Percentiles rank a stretch among this genome's conserved stretches.
Evolutionary conservation across 345 rosid genomes (phyloP).

Genomic region (Rhizophora mangle): DNA sequence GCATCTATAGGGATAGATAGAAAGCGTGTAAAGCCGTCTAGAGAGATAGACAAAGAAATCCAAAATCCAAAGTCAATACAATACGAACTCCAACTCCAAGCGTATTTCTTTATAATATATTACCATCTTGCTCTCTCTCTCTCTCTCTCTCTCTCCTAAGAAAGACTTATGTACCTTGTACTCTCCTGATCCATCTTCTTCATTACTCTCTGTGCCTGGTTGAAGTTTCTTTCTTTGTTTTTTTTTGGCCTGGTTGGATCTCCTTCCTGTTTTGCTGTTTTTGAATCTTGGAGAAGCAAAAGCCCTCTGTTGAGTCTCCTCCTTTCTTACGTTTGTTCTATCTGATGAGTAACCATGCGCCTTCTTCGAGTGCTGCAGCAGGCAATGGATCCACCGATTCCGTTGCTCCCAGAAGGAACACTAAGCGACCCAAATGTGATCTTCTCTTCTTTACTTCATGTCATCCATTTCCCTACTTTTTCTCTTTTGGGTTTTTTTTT

Average conservation of each 20-base stretch:
- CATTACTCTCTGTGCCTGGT: too few relatives aligned
- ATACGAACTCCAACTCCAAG: neutral
- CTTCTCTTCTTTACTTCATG: neutral
- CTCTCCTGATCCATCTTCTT: neutral
- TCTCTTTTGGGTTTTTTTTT: neutral
- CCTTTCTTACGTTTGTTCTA: neutral
- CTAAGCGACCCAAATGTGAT: constrained; percentile 96
- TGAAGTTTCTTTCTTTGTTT: too few relatives aligned
- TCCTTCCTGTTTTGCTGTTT: neutral
- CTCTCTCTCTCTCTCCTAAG: neutral
- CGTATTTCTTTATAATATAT: neutral
- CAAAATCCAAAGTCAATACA: too few relatives aligned
- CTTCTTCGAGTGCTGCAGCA: constrained; percentile 65
- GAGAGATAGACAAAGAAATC: too few relatives aligned
- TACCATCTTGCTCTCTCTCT: neutral
- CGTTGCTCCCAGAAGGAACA: constrained; percentile 61
- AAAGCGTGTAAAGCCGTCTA: too few relatives aligned
- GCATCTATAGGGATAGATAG: too few relatives aligned
- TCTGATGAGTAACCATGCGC: constrained; percentile 38
- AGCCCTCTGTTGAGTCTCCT: too few relatives aligned
- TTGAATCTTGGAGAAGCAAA: neutral
- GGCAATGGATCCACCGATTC: constrained; percentile 78
- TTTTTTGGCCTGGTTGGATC: too few relatives aligned
- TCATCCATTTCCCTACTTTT: neutral
- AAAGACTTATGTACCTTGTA: neutral